A percentile compares a stretch with the other conserved stretches of the same genome.
These are phyloP conservation scores for Populus ilicifolia DNA, from an alignment of 345 rosid species.

Conservation along the genomic window DNA sequence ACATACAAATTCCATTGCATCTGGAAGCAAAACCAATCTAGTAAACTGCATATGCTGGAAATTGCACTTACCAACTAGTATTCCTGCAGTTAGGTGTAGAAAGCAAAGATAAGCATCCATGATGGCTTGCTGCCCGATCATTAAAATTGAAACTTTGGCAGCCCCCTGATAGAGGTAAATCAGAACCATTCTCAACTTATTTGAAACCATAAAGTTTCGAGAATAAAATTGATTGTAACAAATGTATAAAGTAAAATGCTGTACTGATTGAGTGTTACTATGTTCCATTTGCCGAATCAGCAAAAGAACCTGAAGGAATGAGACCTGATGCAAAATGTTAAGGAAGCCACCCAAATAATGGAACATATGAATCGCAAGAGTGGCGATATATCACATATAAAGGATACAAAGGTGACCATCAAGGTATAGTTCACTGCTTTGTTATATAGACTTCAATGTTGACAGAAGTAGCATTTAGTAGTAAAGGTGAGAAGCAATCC, in stretches of 20 bases:
- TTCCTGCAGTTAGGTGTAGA: conserved; percentile 91
- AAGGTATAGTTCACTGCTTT: conserved; percentile 98
- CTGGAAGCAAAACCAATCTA: not conserved
- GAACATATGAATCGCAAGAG: conserved; percentile 3
- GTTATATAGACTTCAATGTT: conserved; percentile 91
- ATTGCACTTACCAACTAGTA: conserved; percentile 71
- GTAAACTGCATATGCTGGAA: not conserved
- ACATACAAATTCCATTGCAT: not conserved
- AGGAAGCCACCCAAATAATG: conserved; percentile 42
- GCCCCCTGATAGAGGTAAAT: conserved; percentile 65
- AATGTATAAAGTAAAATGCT: conserved; percentile 19
- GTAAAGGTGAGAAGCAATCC: conserved; percentile 83
- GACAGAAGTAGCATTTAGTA: conserved; percentile 83
- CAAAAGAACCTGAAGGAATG: conserved; percentile 91
- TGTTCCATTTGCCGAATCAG: conserved; percentile 97
- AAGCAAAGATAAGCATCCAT: conserved; percentile 99
- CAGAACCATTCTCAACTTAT: conserved; percentile 13
- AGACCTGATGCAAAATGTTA: conserved; percentile 59
- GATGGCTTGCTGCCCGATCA: conserved; percentile 96
- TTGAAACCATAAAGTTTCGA: conserved; percentile 7
- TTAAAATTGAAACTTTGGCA: conserved; percentile 89
- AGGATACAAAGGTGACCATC: conserved; percentile 99
- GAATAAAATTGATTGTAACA: not conserved
- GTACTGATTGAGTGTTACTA: conserved; percentile 93
- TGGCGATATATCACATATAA: conserved; percentile 10